Evolutionary conservation across 257 asterid species (phyloP).

Genomic region (Salvia hispanica): DNA sequence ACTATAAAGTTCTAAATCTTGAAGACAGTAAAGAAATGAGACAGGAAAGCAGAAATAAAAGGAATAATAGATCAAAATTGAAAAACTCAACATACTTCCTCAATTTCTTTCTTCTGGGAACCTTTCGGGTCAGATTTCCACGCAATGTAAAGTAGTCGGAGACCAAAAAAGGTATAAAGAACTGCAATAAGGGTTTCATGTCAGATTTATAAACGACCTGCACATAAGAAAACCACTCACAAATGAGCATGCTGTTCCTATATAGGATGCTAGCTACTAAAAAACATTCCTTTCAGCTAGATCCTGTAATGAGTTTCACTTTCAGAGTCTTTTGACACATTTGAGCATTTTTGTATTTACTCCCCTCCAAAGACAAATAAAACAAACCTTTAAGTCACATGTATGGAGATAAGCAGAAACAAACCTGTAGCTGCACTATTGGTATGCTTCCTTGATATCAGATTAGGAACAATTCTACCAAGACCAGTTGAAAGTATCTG

Average conservation of each 20-base stretch:
- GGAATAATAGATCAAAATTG: conserved; percentile 16
- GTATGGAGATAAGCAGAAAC: conserved; percentile 6
- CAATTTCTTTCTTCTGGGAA: conserved; percentile 91
- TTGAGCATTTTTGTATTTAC: conserved; percentile 8
- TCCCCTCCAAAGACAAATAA: neutral
- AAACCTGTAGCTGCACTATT: conserved; percentile 77
- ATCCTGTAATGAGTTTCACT: neutral
- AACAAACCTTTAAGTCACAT: neutral
- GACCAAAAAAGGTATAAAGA: conserved; percentile 86
- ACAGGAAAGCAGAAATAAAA: conserved; percentile 6
- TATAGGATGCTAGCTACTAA: neutral
- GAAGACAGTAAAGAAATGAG: conserved; percentile 1
- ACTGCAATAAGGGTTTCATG: conserved; percentile 55
- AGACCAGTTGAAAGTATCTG: conserved; percentile 95
- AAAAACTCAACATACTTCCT: conserved; percentile 62
- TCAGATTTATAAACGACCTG: conserved; percentile 30
- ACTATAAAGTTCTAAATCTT: conserved; percentile 11
- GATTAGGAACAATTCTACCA: conserved; percentile 95
- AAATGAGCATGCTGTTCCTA: conserved; percentile 9
- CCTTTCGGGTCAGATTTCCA: conserved; percentile 90
- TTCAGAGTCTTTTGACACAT: neutral
- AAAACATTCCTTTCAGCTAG: conserved; percentile 11
- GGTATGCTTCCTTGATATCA: conserved; percentile 96
- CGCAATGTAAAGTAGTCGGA: conserved; percentile 88
- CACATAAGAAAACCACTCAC: conserved; percentile 15